phyloP scores from a whole-genome alignment of 345 rosid genomes.

The Tarenaya hassleriana region DNA sequence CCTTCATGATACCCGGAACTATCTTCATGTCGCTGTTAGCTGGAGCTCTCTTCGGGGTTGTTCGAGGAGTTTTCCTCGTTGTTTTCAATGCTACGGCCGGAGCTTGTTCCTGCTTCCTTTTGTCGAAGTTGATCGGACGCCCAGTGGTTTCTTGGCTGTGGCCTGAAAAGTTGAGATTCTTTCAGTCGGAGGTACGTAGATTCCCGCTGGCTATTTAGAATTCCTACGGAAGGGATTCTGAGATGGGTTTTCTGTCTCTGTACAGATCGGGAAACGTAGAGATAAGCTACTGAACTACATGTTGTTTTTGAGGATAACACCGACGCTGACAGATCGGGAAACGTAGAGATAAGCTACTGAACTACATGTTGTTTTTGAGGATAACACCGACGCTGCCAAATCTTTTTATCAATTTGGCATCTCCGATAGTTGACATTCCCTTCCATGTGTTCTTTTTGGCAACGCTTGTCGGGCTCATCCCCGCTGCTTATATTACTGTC shows the following conservation, averaged over 20 bases:
- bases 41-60: constrained; percentile 92
- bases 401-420: constrained; percentile 94
- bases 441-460: constrained; percentile 91
- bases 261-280: constrained; percentile 84
- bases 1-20: constrained; percentile 99
- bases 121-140: constrained; percentile 89
- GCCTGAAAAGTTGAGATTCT: constrained; percentile 93
- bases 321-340: constrained; percentile 86
- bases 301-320: constrained; percentile 95
- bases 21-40: constrained; percentile 98
- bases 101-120: constrained; percentile 86
- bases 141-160: constrained; percentile 90
- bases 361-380: constrained; percentile 94
- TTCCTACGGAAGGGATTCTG: too few species aligned
- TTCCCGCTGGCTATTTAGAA: too few species aligned
- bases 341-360: constrained; percentile 83
- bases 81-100: constrained; percentile 93
- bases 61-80: constrained; percentile 80
- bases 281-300: constrained; percentile 93
- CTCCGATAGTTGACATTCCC: constrained; percentile 94
- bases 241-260: too few species aligned
- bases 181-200: constrained; percentile 98
- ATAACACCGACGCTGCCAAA: constrained; percentile 92
- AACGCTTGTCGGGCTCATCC: constrained; percentile 81
- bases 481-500: constrained; percentile 90